Conservation (phyloP, 257 asterid species). For the Paraleonurus japonicus region DNA sequence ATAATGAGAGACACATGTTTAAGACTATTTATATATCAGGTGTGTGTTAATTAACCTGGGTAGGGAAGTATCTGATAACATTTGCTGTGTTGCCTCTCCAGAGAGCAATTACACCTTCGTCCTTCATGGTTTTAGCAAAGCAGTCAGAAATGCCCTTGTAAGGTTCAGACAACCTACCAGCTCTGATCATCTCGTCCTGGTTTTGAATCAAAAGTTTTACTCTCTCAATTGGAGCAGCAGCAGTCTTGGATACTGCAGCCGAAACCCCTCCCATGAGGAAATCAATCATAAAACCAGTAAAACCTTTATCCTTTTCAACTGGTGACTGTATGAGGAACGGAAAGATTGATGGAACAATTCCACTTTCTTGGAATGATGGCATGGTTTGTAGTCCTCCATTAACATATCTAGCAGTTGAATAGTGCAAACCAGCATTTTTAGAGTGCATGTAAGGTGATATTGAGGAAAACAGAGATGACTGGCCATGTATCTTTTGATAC, state of each 20-base stretch:
- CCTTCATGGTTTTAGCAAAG: conserved; percentile 65
- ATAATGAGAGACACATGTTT: neutral
- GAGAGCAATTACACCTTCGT: conserved; percentile 65
- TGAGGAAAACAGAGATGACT: conserved; percentile 38
- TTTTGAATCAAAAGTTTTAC: conserved; percentile 78
- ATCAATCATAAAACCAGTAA: conserved; percentile 51
- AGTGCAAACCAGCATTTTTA: conserved; percentile 32
- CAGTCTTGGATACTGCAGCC: conserved; percentile 72
- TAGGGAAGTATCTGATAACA: conserved; percentile 78
- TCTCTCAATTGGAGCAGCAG: conserved; percentile 84
- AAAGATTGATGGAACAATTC: conserved; percentile 31
- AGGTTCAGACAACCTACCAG: conserved; percentile 69
- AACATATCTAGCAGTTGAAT: conserved; percentile 38
- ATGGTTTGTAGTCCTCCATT: conserved; percentile 40
- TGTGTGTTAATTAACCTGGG: conserved; percentile 49
- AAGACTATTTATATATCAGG: neutral
- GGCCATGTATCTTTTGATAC: conserved; percentile 42
- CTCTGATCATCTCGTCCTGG: conserved; percentile 76
- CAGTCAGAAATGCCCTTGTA: conserved; percentile 73
- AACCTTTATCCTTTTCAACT: conserved; percentile 44
- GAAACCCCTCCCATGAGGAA: conserved; percentile 90
- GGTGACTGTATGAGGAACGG: conserved; percentile 53
- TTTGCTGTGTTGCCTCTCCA: conserved; percentile 83
- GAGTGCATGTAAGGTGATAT: conserved; percentile 41
- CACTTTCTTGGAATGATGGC: conserved; percentile 30